A percentile compares a stretch with the other conserved stretches of the same genome.
Conservation (phyloP, 2,329 filamentous ascomycete genomes). For the Talaromyces sp. region DNA sequence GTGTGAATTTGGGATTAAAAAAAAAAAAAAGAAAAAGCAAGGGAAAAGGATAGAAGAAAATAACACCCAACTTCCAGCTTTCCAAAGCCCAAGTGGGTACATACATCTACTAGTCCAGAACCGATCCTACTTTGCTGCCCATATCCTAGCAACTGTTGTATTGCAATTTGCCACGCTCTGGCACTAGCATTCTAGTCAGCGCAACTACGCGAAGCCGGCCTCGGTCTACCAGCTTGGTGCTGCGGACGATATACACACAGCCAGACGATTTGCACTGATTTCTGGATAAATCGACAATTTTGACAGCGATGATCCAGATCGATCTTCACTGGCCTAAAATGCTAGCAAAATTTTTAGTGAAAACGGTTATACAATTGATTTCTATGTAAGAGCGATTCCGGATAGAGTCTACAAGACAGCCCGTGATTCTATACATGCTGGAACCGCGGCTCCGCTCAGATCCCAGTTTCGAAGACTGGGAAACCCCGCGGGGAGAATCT, state of each 20-base stretch:
- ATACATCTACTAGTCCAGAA: background rate
- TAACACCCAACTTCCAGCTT: background rate
- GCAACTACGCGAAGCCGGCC: background rate
- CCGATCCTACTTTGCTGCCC: background rate
- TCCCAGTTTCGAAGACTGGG: background rate
- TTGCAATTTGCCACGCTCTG: background rate
- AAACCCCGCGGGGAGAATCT: constrained; percentile 2
- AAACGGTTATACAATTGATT: background rate
- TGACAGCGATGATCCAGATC: constrained; percentile 15
- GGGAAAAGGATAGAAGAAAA: background rate
- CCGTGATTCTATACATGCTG: background rate
- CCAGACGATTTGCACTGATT: background rate
- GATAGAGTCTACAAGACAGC: no score
- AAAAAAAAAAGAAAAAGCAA: no score
- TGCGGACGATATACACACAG: background rate
- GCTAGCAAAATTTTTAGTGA: background rate
- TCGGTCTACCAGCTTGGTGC: background rate
- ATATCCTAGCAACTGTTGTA: background rate
- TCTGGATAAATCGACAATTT: background rate
- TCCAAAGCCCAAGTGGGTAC: background rate
- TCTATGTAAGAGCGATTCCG: background rate
- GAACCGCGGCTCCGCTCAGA: background rate
- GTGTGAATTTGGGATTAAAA: background rate
- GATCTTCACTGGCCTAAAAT: constrained; percentile 5
- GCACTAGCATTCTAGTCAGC: background rate